These are phyloP conservation scores for Penicillium turbatum DNA, from an alignment of 495 filamentous ascomycete genomes.

Conservation along the genomic window DNA sequence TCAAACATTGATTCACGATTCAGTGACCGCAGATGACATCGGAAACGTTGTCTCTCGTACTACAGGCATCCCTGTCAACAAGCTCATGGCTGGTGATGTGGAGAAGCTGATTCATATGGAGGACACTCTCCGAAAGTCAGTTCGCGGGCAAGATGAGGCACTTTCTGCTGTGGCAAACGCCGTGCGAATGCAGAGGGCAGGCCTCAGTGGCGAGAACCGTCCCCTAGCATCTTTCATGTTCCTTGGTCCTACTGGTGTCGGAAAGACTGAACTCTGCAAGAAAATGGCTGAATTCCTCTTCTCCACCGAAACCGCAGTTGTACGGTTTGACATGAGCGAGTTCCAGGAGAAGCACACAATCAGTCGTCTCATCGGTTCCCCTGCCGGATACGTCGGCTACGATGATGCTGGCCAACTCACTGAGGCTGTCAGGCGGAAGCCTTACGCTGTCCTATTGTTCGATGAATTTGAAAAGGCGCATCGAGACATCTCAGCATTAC, in stretches of 20 bases:
- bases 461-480: constrained; percentile 99
- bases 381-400: constrained; percentile 93
- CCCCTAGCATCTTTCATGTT: constrained; percentile 96
- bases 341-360: constrained; percentile 98
- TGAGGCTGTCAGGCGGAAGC: constrained; percentile 90
- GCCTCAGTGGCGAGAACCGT: constrained; percentile 84
- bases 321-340: constrained; percentile 96
- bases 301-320: constrained; percentile 82
- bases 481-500: constrained; percentile 87
- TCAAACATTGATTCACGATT: constrained; percentile 76
- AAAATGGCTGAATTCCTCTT: constrained; percentile 91
- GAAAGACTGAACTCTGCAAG: constrained; percentile 97
- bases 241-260: constrained; percentile 91
- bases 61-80: constrained; percentile 88
- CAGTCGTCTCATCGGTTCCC: constrained; percentile 84
- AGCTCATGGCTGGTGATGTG: constrained; percentile 85
- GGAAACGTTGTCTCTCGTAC: constrained; percentile 82
- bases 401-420: constrained; percentile 96
- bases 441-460: constrained; percentile 90
- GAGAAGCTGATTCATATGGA: constrained; percentile 95
- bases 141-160: constrained; percentile 92
- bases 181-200: constrained; percentile 89
- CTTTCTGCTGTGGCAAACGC: constrained; percentile 87
- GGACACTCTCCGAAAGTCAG: constrained; percentile 75
- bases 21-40: constrained; percentile 91